Evolutionary conservation across 2,329 filamentous ascomycete species (phyloP), one percentile per base, ranked within the genome.

Genomic region (Arthrobotrys entomopaga): DNA sequence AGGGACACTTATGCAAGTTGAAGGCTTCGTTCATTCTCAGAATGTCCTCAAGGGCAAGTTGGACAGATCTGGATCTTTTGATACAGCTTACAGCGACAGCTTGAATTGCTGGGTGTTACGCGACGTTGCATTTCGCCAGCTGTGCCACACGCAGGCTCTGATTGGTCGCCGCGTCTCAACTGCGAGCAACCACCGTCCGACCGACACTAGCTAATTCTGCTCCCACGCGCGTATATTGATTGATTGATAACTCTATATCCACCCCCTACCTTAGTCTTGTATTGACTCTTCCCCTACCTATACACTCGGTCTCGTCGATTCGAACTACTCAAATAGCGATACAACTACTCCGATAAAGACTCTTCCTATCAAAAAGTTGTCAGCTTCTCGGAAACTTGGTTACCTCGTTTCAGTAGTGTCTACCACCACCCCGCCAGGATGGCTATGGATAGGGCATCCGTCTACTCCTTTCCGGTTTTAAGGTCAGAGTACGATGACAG

Each of bases 361-460:
- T 15, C 13, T 52, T n/a, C 16, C 34, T 7, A n/a, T 26, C 7
- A 26, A 3, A 26, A 26, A 7, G 7, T 7, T 7, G 7, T 26
- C 24, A 7, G 24, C 24, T 26, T 26, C 24, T 26, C 7, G 24
- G 3, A 26, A 26, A 3, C 24, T 26, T 7, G 24, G 7, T 26
- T 26, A 26, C 24, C 24, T 7, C 24, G 24, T 26, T 26, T 26
- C 24, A 26, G 24, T 7, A 26, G 22, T 5, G 19, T 54, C 49
- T 34, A 60, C 26, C 54, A 40, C 22, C 54, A 40, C 53, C 48
- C 53, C 54, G 26, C 53, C 54, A 20, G 16, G 57, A 73, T 73
- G 67, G 73, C 73, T 48, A 96, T 97, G 92, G 94, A 99, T 86
- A 87, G 90, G 79, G 91, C 92, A 83, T 93, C 92, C 76, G 89